These are phyloP conservation scores for Pelargonium nanum DNA, from an alignment of 345 rosid genomes.

Conservation along the genomic window DNA sequence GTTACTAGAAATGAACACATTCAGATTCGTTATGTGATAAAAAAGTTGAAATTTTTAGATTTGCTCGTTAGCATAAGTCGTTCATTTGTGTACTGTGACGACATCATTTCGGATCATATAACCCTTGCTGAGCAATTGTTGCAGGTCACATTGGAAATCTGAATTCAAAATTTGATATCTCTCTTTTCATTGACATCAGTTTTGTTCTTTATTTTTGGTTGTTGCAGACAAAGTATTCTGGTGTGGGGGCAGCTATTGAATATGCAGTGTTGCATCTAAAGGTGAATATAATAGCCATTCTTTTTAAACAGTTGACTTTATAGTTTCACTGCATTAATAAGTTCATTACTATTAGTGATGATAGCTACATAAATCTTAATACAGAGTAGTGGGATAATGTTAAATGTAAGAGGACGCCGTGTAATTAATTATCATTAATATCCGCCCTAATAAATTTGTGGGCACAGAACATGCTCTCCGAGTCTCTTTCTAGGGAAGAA, in stretches of 20 bases:
- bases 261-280: constrained; percentile 84
- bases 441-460: no score
- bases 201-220: constrained; percentile 4
- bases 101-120: no score
- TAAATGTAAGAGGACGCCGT: no score
- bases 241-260: constrained; percentile 91
- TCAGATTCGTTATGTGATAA: background rate
- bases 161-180: no score
- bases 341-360: no score
- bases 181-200: background rate
- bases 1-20: background rate
- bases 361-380: no score
- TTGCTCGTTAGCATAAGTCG: background rate
- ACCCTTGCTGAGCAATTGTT: background rate
- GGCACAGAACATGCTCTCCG: no score
- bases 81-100: background rate
- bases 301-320: background rate
- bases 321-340: background rate
- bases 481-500: background rate
- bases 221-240: constrained; percentile 54
- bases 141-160: background rate
- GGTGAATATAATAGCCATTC: constrained; percentile 32
- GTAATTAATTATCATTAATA: no score
- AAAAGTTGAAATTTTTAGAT: background rate
- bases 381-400: background rate